Evolutionary conservation across 805 yeast genomes (phyloP), one percentile per base, ranked within the genome.

Genomic region (Metschnikowia chrysomelidarum): DNA sequence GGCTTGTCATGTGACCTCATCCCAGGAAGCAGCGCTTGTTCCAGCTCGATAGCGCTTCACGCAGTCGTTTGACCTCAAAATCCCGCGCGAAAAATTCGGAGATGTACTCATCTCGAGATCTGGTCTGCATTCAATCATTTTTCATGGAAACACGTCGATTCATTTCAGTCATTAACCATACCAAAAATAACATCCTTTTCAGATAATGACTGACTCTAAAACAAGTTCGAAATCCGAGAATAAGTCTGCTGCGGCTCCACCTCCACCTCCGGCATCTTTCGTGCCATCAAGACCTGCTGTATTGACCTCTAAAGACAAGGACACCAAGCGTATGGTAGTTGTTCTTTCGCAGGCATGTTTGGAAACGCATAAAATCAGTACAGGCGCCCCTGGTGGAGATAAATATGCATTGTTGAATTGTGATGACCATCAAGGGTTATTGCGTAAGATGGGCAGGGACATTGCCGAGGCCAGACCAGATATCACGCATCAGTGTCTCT

Each of bases 391-490:
- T 32, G 94, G 91, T 33, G 73, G 72, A 22, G 98, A 93, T 57
- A 87, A 93, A 60, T 93, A 82, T 56, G 97, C 95, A 0, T 67
- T 93, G 42, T 72, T 93, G 54, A 93, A 93, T 68, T 93, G 98
- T 71, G 98, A 93, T 61, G 98, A 93, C 59, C 98, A 93, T 60
- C 98, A 93, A 67, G 97, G 97, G 11, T 70, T 91, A 34, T 69
- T 93, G 53, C 83, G 91, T 60, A 91, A 88, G 59, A 87, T 91
- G 95, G 95, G 95, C 34, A 78, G 98, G 57, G 98, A 93, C 57
- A 91, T 93, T 46, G 87, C 95, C 31, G 98, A 93, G 57, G 98
- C 97, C 6, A 80, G 98, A 62, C 98, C 98, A n/a, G 98, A 93
- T 61, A 93, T 93, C 54, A 93, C 98, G 27, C 98, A 93, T 59